Evolutionary conservation across 805 yeast genomes (phyloP).

Genomic region (Candida nanaspora): DNA sequence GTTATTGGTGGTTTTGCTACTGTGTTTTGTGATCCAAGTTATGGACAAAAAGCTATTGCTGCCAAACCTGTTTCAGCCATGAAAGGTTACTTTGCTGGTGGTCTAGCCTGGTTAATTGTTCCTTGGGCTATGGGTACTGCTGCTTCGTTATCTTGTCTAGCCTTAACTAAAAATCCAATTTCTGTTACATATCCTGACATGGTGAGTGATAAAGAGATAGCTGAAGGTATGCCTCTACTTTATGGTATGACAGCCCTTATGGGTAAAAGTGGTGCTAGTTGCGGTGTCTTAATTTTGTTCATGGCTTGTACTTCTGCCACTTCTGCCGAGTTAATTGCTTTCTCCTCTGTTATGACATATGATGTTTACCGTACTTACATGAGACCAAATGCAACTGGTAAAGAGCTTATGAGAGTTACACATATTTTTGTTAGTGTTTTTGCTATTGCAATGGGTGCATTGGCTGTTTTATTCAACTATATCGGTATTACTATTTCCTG

Average conservation of each 20-base stretch:
- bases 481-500: conserved; percentile 35
- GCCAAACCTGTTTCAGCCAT: conserved; percentile 28
- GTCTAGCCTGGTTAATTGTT: conserved; percentile 36
- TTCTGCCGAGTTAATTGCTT: conserved; percentile 50
- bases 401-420: conserved; percentile 35
- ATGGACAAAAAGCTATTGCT: conserved; percentile 34
- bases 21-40: conserved; percentile 20
- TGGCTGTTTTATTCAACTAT: conserved; percentile 33
- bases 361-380: conserved; percentile 46
- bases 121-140: conserved; percentile 30
- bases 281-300: conserved; percentile 39
- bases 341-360: conserved; percentile 41
- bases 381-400: conserved; percentile 43
- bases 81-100: conserved; percentile 36
- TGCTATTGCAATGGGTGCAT: conserved; percentile 25
- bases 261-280: conserved; percentile 45
- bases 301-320: conserved; percentile 50
- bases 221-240: conserved; percentile 45
- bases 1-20: conserved; percentile 32
- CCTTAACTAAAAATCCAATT: conserved; percentile 16
- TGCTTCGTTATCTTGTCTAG: conserved; percentile 34
- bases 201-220: conserved; percentile 34
- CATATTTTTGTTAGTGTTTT: conserved; percentile 36
- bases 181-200: conserved; percentile 17
- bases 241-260: conserved; percentile 42